Base-by-base conservation (phyloP, 2,329 filamentous ascomycete genomes). In the Davidsoniella eucalypti region DNA sequence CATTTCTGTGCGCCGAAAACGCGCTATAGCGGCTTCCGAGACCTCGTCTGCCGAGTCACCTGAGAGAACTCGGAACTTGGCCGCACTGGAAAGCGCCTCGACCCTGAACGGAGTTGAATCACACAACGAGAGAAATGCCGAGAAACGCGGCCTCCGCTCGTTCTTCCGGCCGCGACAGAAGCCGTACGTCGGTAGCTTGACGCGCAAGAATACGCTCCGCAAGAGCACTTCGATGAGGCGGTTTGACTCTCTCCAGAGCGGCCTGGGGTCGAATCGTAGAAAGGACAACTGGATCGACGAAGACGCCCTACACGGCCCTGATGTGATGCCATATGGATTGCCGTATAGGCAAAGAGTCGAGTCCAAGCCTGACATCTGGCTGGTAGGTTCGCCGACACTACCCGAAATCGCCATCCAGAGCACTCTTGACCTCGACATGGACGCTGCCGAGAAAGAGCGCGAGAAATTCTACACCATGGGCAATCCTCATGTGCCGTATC, bases 1-100 rank as follows among this genome's bases (percentile, higher is more conserved):
- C 60, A 54, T 65, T 2, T 63, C 63, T 7, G 60, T 58, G 41
- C 57, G 62, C 41, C 59, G 58, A 25, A 55, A 59, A 26, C 54
- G 57, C 12, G 44, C 23, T 4, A 5, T 50, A 10, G 48, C 39
- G 9, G 40, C 46, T 10, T 47, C 50, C 1, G 4, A 10, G 8
- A 44, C 29, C n/a, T 47, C 45, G n/a, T 16, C 43, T 7, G 38
- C 26, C 4, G 43, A 44, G 4, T 50, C 50, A 17, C 29, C 18
- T 6, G 18, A 16, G 12, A 10, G 21, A 8, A n/a, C 21, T 5
- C 33, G 29, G 18, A 44, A 43, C n/a, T 18, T 52, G 16, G 41
- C 36, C 7, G 44, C 50, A 3, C 23, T 52, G 2, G 50, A 49
- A 21, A 39, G 33, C 23, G 21, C 41, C 5, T 25, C 42, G 10